phyloP scores from a whole-genome alignment of 2,329 filamentous ascomycete species.

The Fusarium tuaranense region DNA sequence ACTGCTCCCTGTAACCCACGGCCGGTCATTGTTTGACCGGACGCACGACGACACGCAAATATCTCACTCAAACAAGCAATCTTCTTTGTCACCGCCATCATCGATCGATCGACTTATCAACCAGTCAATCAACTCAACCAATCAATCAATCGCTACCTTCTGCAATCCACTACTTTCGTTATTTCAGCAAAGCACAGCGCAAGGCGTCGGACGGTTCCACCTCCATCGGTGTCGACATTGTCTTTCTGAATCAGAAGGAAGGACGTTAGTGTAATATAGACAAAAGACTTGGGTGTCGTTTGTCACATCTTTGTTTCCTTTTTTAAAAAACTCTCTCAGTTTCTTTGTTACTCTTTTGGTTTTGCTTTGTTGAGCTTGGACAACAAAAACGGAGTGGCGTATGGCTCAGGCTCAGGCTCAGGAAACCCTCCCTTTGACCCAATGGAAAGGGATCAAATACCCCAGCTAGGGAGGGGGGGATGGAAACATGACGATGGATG shows the following conservation, averaged over 20 bases:
- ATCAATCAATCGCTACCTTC: conserved; percentile 35
- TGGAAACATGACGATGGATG: conserved; percentile 16
- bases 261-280: conserved; percentile 46
- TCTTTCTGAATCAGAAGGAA: conserved; percentile 11
- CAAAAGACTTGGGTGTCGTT: conserved; percentile 28
- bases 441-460: conserved; percentile 35
- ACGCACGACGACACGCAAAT: conserved; percentile 42
- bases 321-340: conserved; percentile 4
- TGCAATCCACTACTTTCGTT: conserved; percentile 36
- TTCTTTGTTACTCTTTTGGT: conserved; percentile 23
- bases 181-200: conserved; percentile 42
- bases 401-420: conserved; percentile 18
- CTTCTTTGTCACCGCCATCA: conserved; percentile 37
- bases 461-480: conserved; percentile 23
- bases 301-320: conserved; percentile 36
- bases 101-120: conserved; percentile 21
- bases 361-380: conserved; percentile 38
- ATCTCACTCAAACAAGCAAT: conserved; percentile 24
- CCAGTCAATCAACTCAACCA: conserved; percentile 12
- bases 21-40: conserved; percentile 19
- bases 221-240: conserved; percentile 24
- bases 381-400: conserved; percentile 41
- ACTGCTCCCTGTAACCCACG: conserved; percentile 13
- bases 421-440: conserved; percentile 22
- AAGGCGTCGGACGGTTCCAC: conserved; percentile 39